phyloP scores from a whole-genome alignment of 2,329 filamentous ascomycete genomes.

The Xylariaceae sp. region DNA sequence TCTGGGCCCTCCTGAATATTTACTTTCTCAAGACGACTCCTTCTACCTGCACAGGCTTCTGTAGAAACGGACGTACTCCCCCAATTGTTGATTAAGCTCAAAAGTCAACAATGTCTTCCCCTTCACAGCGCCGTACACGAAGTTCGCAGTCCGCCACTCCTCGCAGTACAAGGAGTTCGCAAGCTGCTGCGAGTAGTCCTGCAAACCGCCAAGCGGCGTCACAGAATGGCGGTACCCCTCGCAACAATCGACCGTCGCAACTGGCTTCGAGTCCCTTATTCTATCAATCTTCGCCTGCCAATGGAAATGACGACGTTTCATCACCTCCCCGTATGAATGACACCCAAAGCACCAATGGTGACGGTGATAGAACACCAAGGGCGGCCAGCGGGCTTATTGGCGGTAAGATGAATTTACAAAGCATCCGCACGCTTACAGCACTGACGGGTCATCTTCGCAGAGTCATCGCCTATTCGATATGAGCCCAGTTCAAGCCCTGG shows the following conservation, averaged over 20 bases:
- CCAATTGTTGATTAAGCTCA: background rate
- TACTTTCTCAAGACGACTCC: constrained; percentile 1
- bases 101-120: constrained; percentile 55
- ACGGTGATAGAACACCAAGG: constrained; percentile 67
- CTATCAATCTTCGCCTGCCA: constrained; percentile 52
- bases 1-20: too few species aligned
- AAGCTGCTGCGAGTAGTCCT: constrained; percentile 48
- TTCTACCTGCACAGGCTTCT: background rate
- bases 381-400: constrained; percentile 57
- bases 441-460: constrained; percentile 43
- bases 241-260: constrained; percentile 41
- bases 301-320: constrained; percentile 36
- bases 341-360: constrained; percentile 48
- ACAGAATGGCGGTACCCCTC: constrained; percentile 38
- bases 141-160: constrained; percentile 52
- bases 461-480: constrained; percentile 90
- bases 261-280: constrained; percentile 77
- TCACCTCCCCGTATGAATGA: constrained; percentile 55
- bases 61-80: too few species aligned
- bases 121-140: constrained; percentile 47
- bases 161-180: constrained; percentile 49
- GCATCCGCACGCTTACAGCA: background rate
- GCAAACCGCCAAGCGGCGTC: constrained; percentile 21
- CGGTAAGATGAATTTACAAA: constrained; percentile 48
- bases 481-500: constrained; percentile 84